Conservation (phyloP, 257 asterid species). For the Lavandula angustifolia region DNA sequence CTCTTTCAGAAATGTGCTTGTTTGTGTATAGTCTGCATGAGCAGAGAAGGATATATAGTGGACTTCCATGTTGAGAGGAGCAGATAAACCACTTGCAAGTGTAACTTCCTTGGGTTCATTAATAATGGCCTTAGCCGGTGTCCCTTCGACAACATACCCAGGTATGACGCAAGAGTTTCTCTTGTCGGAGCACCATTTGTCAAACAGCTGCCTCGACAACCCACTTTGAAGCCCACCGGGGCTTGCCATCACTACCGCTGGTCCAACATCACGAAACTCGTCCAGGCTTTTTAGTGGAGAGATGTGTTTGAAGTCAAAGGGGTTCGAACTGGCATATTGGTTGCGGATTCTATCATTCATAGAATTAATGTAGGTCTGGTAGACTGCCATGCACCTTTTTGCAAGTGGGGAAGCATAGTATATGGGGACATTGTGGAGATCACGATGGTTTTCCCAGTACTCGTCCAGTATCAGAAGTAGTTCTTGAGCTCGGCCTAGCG, state of each 20-base stretch:
- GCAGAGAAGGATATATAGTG: slow-evolving; percentile 97
- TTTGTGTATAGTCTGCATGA: slow-evolving; percentile 91
- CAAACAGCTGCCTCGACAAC: slow-evolving; percentile 88
- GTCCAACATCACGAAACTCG: slow-evolving; percentile 81
- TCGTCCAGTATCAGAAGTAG: slow-evolving; percentile 91
- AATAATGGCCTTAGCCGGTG: slow-evolving; percentile 82
- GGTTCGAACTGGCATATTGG: slow-evolving; percentile 70
- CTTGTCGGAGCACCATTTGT: slow-evolving; percentile 90
- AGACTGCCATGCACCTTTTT: slow-evolving; percentile 92
- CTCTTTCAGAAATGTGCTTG: slow-evolving; percentile 87
- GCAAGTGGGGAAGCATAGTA: slow-evolving; percentile 98
- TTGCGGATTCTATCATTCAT: slow-evolving; percentile 92
- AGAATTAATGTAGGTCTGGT: slow-evolving; percentile 87
- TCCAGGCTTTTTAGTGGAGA: slow-evolving; percentile 81
- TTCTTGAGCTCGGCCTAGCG: slow-evolving; percentile 98
- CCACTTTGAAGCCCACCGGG: slow-evolving; percentile 98
- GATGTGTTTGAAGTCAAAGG: slow-evolving; percentile 89
- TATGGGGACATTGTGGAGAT: slow-evolving; percentile 79
- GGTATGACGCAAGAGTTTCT: slow-evolving; percentile 88
- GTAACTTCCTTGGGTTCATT: slow-evolving; percentile 94
- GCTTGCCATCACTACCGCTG: slow-evolving; percentile 93
- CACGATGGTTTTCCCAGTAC: slow-evolving; percentile 91
- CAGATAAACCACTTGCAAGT: slow-evolving; percentile 83
- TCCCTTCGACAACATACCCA: slow-evolving; percentile 86
- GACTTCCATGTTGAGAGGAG: slow-evolving; percentile 82